These are phyloP conservation scores for Zasmidium citrigriseum DNA, from an alignment of 2,329 filamentous ascomycete genomes.

Conservation along the genomic window DNA sequence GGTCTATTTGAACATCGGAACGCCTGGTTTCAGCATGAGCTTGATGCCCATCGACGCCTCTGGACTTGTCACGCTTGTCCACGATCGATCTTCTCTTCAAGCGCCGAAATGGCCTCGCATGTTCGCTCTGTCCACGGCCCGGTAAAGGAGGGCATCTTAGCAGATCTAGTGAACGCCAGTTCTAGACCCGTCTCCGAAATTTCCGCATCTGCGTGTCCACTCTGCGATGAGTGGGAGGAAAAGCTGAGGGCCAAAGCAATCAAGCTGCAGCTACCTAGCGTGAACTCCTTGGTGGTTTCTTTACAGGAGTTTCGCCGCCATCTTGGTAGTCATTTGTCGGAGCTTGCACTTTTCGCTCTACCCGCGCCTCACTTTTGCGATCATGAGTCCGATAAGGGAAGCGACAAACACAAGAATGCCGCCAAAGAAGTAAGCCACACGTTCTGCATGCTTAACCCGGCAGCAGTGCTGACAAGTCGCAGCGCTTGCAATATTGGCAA, in stretches of 20 bases:
- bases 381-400: too few relatives aligned
- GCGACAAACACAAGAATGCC: too few relatives aligned
- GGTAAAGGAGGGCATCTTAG: too few relatives aligned
- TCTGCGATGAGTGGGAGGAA: neutral
- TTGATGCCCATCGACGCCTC: conserved; percentile 17
- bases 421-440: too few relatives aligned
- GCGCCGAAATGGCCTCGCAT: neutral
- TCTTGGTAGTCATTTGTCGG: neutral
- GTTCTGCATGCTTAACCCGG: too few relatives aligned
- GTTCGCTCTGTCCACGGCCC: neutral
- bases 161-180: neutral
- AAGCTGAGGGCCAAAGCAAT: neutral
- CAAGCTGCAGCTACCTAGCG: neutral
- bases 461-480: too few relatives aligned
- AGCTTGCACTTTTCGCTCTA: neutral
- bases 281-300: neutral
- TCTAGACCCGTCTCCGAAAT: neutral
- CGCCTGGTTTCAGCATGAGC: conserved; percentile 27
- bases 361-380: too few relatives aligned
- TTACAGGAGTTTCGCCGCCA: neutral
- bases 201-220: neutral
- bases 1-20: conserved; percentile 25
- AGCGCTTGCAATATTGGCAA: too few relatives aligned
- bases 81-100: neutral
- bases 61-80: conserved; percentile 26